These are phyloP conservation scores for Corynascus novoguineensis DNA, from an alignment of 495 filamentous ascomycete species.

Conservation along the genomic window DNA sequence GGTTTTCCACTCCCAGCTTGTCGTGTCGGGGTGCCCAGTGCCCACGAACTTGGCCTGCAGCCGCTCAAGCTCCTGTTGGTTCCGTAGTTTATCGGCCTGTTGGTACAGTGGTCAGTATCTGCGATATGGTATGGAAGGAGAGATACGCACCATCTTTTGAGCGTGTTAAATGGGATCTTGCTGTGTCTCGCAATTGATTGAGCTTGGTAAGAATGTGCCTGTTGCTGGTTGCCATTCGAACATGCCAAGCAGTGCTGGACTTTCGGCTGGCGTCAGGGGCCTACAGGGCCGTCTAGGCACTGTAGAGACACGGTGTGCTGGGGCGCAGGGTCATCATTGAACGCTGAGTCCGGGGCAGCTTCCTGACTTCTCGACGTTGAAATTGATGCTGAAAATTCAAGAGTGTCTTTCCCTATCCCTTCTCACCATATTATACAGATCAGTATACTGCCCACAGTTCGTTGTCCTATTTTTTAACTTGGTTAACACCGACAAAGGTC, in stretches of 20 bases:
- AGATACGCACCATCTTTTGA: conserved; percentile 7
- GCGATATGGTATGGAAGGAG: background rate
- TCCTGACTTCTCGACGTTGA: background rate
- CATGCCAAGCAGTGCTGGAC: conserved; percentile 1
- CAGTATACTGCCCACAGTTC: no score
- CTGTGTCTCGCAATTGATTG: background rate
- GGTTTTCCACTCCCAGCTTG: conserved; percentile 88
- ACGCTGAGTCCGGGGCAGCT: no score
- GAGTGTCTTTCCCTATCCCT: no score
- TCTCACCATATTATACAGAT: no score
- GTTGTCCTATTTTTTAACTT: no score
- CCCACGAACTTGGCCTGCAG: conserved; percentile 92
- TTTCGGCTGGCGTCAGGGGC: background rate
- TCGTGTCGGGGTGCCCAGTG: conserved; percentile 97
- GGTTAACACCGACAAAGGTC: no score
- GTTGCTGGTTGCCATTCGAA: background rate
- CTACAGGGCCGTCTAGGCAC: conserved; percentile 2
- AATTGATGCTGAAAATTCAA: no score
- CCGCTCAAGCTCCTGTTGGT: conserved; percentile 92
- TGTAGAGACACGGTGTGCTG: background rate
- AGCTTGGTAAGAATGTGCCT: background rate
- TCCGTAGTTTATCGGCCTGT: conserved; percentile 94
- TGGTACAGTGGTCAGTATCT: background rate
- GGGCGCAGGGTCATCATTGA: background rate
- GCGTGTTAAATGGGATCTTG: no score